Conservation (phyloP, 2,329 filamentous ascomycete species). For the Exophiala sp. region DNA sequence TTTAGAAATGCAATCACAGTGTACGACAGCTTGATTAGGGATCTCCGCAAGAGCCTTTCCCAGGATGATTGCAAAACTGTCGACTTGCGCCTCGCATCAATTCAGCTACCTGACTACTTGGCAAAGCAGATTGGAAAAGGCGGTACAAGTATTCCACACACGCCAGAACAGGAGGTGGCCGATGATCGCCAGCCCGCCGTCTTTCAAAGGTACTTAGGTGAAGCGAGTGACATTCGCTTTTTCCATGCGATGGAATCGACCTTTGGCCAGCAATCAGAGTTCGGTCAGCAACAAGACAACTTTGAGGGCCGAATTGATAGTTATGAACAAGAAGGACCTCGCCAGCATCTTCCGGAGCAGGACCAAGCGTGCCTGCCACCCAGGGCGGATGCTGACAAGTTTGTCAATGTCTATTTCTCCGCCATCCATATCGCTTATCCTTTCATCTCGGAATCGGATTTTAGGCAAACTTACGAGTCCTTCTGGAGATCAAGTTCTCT, state of each 20-base stretch:
- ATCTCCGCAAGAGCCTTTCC: slow-evolving; percentile 4
- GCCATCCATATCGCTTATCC: slow-evolving; percentile 38
- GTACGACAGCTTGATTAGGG: slow-evolving; percentile 7
- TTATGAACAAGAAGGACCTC: slow-evolving; percentile 20
- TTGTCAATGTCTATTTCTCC: slow-evolving; percentile 33
- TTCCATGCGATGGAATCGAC: slow-evolving; percentile 35
- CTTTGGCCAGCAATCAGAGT: slow-evolving; percentile 21
- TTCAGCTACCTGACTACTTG: slow-evolving; percentile 20
- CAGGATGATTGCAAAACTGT: slow-evolving; percentile 7
- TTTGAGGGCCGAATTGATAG: slow-evolving; percentile 19
- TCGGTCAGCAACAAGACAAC: slow-evolving; percentile 31
- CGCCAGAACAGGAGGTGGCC: slow-evolving; percentile 8
- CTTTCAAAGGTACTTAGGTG: slow-evolving; percentile 35
- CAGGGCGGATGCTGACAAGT: slow-evolving; percentile 20
- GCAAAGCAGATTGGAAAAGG: slow-evolving; percentile 21
- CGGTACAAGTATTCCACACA: slow-evolving; percentile 6
- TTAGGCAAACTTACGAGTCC: slow-evolving; percentile 23
- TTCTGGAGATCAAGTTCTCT: slow-evolving; percentile 22
- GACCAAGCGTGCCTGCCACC: slow-evolving; percentile 21
- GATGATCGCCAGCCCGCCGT: slow-evolving; percentile 8
- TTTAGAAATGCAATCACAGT: slow-evolving; percentile 3
- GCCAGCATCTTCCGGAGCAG: slow-evolving; percentile 6
- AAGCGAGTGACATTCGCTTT: slow-evolving; percentile 40
- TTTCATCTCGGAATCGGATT: slow-evolving; percentile 30
- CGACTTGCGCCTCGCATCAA: slow-evolving; percentile 13